These are phyloP conservation scores for Hondaea fermentalgiana DNA, from an alignment of 108 stramenopile genomes.

Conservation along the genomic window DNA sequence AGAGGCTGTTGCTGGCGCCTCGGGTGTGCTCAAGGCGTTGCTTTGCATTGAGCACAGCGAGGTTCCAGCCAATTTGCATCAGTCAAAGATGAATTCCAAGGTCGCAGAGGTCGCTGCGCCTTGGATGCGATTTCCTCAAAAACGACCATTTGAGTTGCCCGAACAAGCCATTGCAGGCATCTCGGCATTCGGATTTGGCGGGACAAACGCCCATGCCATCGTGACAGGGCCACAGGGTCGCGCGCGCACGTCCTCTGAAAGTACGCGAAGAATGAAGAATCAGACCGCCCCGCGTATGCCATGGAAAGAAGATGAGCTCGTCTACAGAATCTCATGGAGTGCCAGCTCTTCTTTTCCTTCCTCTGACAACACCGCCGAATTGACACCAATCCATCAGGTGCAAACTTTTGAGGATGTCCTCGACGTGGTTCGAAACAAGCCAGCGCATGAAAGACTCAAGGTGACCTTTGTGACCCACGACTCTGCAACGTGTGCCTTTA, in stretches of 20 bases:
- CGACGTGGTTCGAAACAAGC: too few relatives aligned
- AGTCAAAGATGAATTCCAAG: not conserved
- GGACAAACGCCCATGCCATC: conserved; percentile 27
- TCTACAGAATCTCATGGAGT: not conserved
- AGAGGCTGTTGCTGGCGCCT: conserved; percentile 24
- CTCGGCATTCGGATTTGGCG: conserved; percentile 26
- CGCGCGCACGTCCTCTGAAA: not conserved
- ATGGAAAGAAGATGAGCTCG: not conserved
- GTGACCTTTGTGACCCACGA: too few relatives aligned
- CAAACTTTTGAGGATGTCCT: too few relatives aligned
- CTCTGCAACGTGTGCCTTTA: not conserved
- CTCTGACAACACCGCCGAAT: too few relatives aligned
- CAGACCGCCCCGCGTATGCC: not conserved
- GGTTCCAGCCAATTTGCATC: not conserved
- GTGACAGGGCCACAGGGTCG: not conserved
- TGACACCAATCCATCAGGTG: too few relatives aligned
- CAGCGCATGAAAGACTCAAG: too few relatives aligned
- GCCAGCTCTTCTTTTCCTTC: not conserved
- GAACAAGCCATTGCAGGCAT: not conserved
- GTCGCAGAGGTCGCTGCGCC: not conserved
- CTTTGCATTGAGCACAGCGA: not conserved
- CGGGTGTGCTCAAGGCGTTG: conserved; percentile 7
- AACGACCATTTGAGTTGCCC: not conserved
- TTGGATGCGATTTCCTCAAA: not conserved
- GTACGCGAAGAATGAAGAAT: too few relatives aligned